Evolutionary conservation across 2,329 filamentous ascomycete species (phyloP), one percentile per base, ranked within the genome.

Genomic region (Emergomyces pasteurianus): DNA sequence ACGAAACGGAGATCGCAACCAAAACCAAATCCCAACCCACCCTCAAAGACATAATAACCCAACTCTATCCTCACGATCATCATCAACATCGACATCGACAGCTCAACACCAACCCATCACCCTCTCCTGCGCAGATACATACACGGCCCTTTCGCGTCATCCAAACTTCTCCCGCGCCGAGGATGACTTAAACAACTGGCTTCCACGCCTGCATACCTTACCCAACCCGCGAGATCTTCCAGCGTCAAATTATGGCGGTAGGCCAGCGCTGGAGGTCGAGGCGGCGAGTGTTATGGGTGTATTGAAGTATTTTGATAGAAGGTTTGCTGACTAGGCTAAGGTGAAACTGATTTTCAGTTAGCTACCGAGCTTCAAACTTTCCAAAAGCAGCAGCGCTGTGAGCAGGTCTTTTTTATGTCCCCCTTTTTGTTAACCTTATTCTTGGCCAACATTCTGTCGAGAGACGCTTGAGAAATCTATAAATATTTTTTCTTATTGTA

Each of bases 271-370:
- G 67, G 88, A 92, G 71, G 87, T 92, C 18, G 88, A 92, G 74
- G 87, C 88, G 7, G 88, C 88, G 0, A 91, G 88, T 72, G 90
- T 92, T 60, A 91, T 92, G 88, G 87, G 86, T 49, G 88, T 91
- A n/a, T 75, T 92, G 62, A 89, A 88, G 72, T 86, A 88, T 64
- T 92, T 92, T 74, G 88, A 92, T 68, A 80, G 89, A 57, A 78
- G 88, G 59, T 92, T 92, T 60, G 73, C 74, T 43, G 73, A 74
- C 53, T 61, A 57, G 66, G 85, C 86, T 47, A 47, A 14, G 26
- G 4, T 47, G 26, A 26, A 3, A 47, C 1, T 23, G 9, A 47
- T 9, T 21, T 23, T 47, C 1, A 36, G 31, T 31, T 3, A 9
- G 34, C 34, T 8, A 36, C 10, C 34, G 34, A 36, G 34, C 34